Evolutionary conservation across 768 basidiomycete species (phyloP), one percentile per base, ranked within the genome.

Genomic region (Trametes cubensis): DNA sequence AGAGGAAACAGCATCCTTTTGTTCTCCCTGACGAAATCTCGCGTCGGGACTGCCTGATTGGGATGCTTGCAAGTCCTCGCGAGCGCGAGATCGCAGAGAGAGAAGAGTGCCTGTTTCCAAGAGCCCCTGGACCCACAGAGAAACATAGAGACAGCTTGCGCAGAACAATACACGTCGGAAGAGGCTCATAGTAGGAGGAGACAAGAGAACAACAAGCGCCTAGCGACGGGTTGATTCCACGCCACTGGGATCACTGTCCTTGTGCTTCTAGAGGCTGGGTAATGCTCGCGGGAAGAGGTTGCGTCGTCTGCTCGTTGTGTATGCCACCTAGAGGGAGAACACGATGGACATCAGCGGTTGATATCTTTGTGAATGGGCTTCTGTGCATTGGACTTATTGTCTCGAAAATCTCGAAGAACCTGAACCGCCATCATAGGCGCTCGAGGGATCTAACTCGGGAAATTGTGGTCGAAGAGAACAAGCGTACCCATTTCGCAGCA

Each of bases 141-240:
- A 26, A 28, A 41, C 47, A 30, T 41, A 26, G 60, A 20, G 20
- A 25, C 46, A n/a, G 7, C 41, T 30, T 20, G 41, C 7, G 17
- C 14, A 55, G 47, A 47, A 62, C 55, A 62, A 62, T 62, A 45
- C 49, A 17, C 30, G 48, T 11, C n/a, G 26, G n/a, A 55, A 7
- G 47, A 20, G 10, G 40, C 48, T 34, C 25, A 15, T 42, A 55
- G 39, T 40, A 41, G 54, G 38, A 40, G 23, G 6, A 30, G 26
- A 61, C 53, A 61, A 61, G 26, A 47, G 41, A 25, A 8, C 39
- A 17, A 6, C 38, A 21, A 61, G 45, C 56, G 39, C 44, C 25
- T 41, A 21, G 28, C 40, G n/a, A 60, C 45, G 34, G 34, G 34
- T 26, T 39, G 52, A 40, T 48, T 23, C 10, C 25, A 47, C 48